Base-by-base conservation (phyloP, 495 filamentous ascomycete species). In the Podospora pseudopauciseta region DNA sequence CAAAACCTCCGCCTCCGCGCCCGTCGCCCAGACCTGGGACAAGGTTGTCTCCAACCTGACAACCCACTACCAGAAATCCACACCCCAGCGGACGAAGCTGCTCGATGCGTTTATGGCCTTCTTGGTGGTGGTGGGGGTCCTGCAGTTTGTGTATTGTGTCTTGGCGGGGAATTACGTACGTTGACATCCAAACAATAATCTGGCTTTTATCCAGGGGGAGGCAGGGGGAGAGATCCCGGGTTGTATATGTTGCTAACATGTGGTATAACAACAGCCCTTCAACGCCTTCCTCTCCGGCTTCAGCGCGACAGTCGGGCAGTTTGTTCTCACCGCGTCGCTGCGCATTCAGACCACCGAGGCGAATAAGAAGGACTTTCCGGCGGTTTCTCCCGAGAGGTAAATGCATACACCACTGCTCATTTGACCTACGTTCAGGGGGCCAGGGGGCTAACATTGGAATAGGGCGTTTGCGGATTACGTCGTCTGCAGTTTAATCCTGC, bases 231-330 rank as follows among this genome's bases (percentile, higher is more conserved):
- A 32, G 30, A 32, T 32, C 30, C 3, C 3, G 30, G 30, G 30
- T 32, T 32, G 4, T 7, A 32, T 32, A 7, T 32, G 30, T 4
- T 32, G 39, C 39, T 49, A 49, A 49, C 9, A 13, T 16, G 30
- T 7, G 30, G 39, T 3, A 49, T 11, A 49, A 49, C 13, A 49
- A 69, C 71, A 98, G 93, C 95, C 95, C 7, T 99, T 99, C 86
- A 99, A 99, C 79, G 95, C 95, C 72, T 99, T 99, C 83, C 85
- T 99, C 56, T 90, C 93, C 34, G 96, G 96, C 58, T 99, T 99
- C 84, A 88, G 86, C 57, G 94, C 94, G 13, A 95, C 96, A 2
- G 94, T 99, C 60, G 95, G 96, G 20, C 96, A 99, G 76, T 99
- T 99, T 79, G 95, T 99, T 54, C 86, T 98, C 63, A 97, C 94